Percentiles rank a stretch among this genome's conserved stretches.
Evolutionary conservation across 768 basidiomycete species (phyloP).

Genomic region (Terana coerulea): DNA sequence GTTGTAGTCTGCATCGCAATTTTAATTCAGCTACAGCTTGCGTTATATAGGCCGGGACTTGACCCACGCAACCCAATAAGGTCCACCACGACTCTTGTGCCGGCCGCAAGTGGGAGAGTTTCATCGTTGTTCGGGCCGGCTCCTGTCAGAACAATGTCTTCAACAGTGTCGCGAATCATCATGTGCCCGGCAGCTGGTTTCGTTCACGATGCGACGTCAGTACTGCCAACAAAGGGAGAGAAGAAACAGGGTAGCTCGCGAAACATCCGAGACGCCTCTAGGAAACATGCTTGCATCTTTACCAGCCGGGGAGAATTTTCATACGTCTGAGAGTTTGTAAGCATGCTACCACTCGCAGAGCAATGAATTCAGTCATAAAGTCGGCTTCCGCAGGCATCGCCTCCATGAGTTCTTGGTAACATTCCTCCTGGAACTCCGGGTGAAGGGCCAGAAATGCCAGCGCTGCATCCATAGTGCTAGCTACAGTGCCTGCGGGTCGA

Average conservation of each 20-base stretch:
- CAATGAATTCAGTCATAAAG: not conserved
- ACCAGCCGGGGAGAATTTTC: not conserved
- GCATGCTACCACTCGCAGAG: not conserved
- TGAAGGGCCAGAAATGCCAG: conserved; percentile 1
- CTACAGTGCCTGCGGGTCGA: not conserved
- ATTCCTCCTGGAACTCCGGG: conserved; percentile 5
- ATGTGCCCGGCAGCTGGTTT: not conserved
- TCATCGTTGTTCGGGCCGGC: not conserved
- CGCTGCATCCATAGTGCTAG: not conserved
- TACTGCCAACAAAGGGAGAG: too few relatives aligned
- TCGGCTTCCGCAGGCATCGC: not conserved
- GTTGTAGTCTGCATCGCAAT: conserved; percentile 4
- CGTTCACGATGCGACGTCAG: too few relatives aligned
- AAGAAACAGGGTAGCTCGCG: too few relatives aligned
- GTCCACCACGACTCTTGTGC: not conserved
- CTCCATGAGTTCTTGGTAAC: not conserved
- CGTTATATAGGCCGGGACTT: too few relatives aligned
- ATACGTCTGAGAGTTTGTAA: not conserved
- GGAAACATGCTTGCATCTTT: not conserved
- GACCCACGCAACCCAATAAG: not conserved
- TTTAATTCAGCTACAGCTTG: too few relatives aligned
- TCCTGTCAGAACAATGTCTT: not conserved
- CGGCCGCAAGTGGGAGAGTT: not conserved
- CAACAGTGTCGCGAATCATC: not conserved
- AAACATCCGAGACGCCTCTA: not conserved